These are phyloP conservation scores for Plasmodium relictum DNA, from an alignment of 169 alveolate genomes.

Conservation along the genomic window DNA sequence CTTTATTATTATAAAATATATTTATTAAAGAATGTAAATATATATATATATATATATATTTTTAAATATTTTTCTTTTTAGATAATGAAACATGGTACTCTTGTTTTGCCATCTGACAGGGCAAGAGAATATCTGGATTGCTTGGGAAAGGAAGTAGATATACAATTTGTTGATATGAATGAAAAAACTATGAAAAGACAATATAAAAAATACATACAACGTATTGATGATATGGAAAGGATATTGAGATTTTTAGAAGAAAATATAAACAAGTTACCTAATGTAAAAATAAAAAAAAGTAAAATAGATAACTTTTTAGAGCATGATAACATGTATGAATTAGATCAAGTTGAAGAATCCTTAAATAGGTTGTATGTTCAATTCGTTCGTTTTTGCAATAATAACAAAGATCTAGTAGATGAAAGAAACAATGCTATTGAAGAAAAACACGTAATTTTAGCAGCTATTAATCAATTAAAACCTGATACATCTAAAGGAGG, in stretches of 20 bases:
- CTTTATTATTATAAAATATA: no score
- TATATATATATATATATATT: background rate
- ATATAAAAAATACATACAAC: conserved; percentile 91
- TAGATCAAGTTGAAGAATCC: conserved; percentile 92
- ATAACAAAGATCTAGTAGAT: conserved; percentile 85
- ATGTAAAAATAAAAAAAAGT: conserved; percentile 84
- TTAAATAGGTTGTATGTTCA: conserved; percentile 91
- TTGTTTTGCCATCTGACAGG: conserved; percentile 93
- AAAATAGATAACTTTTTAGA: conserved; percentile 88
- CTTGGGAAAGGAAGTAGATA: conserved; percentile 89
- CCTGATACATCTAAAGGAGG: conserved; percentile 32
- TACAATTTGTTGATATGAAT: conserved; percentile 92
- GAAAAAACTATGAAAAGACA: conserved; percentile 91
- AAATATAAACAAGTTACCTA: conserved; percentile 88
- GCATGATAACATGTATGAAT: conserved; percentile 86
- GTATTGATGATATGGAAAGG: conserved; percentile 95
- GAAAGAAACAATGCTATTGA: conserved; percentile 91
- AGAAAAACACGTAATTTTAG: conserved; percentile 87
- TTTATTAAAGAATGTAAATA: no score
- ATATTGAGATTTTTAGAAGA: conserved; percentile 88
- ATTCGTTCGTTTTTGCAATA: conserved; percentile 90
- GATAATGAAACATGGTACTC: conserved; percentile 94
- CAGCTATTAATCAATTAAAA: conserved; percentile 84
- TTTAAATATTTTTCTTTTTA: background rate
- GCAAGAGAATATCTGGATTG: conserved; percentile 92